phyloP scores from a whole-genome alignment of 2,329 filamentous ascomycete genomes.

The Fusarium sulawesiense region DNA sequence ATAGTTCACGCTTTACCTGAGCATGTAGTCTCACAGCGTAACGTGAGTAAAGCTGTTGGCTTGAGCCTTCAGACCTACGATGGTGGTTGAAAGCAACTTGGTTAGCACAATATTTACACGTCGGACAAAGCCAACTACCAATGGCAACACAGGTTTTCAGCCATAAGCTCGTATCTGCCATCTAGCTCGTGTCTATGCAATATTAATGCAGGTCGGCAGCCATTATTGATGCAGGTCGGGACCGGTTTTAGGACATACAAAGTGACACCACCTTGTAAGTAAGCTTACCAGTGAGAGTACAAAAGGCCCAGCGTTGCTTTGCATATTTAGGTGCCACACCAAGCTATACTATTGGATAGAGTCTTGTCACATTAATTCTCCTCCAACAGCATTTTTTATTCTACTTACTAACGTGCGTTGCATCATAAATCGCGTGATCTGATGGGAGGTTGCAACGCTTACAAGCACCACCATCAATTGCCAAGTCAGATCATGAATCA shows the following conservation, averaged over 20 bases:
- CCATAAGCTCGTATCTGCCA: conserved; percentile 39
- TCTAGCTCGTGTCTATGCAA: conserved; percentile 32
- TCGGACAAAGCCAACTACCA: conserved; percentile 13
- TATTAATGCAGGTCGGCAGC: conserved; percentile 29
- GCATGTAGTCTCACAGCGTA: background rate
- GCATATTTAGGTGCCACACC: background rate
- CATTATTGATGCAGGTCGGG: conserved; percentile 36
- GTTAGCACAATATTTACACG: conserved; percentile 1
- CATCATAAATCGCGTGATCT: conserved; percentile 14
- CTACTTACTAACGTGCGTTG: background rate
- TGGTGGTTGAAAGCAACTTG: background rate
- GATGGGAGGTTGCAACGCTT: background rate
- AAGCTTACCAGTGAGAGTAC: conserved; percentile 14
- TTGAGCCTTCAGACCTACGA: background rate
- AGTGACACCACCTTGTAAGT: background rate
- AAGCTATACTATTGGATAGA: background rate
- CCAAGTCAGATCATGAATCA: background rate
- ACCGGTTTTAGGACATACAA: background rate
- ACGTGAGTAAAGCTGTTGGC: background rate
- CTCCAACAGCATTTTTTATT: background rate
- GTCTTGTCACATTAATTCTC: background rate
- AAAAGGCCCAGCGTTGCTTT: background rate
- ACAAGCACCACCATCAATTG: background rate
- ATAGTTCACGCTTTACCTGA: background rate
- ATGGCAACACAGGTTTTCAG: conserved; percentile 5